Base-by-base conservation (phyloP, 352 stramenopile genomes). In the Phytophthora pluvialis region DNA sequence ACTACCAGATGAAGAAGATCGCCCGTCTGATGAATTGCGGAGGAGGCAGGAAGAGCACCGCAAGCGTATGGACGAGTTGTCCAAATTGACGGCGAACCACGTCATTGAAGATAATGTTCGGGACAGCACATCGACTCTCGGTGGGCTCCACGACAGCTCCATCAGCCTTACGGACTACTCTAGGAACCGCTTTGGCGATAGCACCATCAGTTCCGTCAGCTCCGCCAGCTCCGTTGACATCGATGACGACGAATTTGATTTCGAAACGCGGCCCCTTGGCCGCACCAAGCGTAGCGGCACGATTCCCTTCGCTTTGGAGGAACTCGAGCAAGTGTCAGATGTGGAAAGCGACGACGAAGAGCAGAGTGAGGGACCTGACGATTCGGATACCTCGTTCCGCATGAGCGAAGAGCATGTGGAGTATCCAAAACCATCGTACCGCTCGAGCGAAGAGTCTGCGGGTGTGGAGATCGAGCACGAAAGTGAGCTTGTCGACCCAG, bases 31-130 rank as follows among this genome's bases (percentile, higher is more conserved):
- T 44, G 70, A 82, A 21, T 63, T 90, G 55, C 68, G 65, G 16
- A 73, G 71, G 52, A 71, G 81, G 13, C 69, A 83, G 56, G 73
- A 78, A 47, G 75, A 89, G 50, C 81, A 90, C 51, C 60, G 56
- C 16, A 73, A 62, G n/a, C 77, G 81, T n/a, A 90, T 90, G 81
- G 75, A 72, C 9, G 79, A 90, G 56, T 72, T 90, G n/a, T 83
- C 83, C n/a, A 64, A 78, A 16, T 21, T 76, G 28, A 51, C 62
- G 10, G 68, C 45, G 13, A 72, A 72, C 16, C 67, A 75, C 35
- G 74, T 77, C 29, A 69, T 68, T 9, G 43, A 80, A 39, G 69
- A 83, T 48, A 73, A 78, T 50, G 72, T 70, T 13, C 79, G 79
- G 16, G 70, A 78, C 18, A 76, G 80, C 3, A 66, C 81, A 16